phyloP scores from a whole-genome alignment of 345 rosid genomes.

The Cardiospermum halicacabum region DNA sequence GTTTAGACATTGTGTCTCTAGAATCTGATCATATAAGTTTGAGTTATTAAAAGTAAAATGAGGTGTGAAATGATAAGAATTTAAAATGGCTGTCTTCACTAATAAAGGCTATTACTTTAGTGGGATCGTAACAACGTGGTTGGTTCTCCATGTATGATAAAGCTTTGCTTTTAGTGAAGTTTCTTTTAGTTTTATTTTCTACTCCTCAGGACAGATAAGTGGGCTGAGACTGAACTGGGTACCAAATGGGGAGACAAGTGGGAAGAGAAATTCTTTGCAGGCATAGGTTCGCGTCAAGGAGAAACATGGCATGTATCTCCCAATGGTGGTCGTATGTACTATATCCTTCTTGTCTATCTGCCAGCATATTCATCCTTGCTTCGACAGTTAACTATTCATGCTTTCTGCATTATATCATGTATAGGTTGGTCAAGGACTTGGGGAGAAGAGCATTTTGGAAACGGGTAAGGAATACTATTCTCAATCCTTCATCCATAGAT shows the following conservation, averaged over 20 bases:
- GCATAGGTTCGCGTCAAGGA: conserved; percentile 97
- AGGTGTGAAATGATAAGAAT: not conserved
- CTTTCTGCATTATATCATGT: conserved; percentile 6
- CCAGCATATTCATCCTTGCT: not conserved
- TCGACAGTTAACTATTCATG: not conserved
- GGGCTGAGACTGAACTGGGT: conserved; percentile 98
- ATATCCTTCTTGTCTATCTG: conserved; percentile 4
- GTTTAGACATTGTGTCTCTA: no score
- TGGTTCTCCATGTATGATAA: not conserved
- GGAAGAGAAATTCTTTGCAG: conserved; percentile 96
- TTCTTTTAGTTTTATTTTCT: conserved; percentile 15
- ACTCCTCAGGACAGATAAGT: conserved; percentile 95
- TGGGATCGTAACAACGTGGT: not conserved
- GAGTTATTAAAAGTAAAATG: not conserved
- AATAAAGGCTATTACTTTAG: not conserved
- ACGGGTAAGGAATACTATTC: conserved; percentile 75
- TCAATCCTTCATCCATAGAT: no score
- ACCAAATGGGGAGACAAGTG: conserved; percentile 99
- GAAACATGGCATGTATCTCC: conserved; percentile 99
- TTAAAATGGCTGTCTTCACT: not conserved
- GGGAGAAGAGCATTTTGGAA: conserved; percentile 99
- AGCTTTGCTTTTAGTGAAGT: conserved; percentile 6
- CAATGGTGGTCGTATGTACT: conserved; percentile 68
- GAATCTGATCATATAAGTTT: not conserved
- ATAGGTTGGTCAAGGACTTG: conserved; percentile 98